Percentiles rank a stretch among this genome's conserved stretches.
These are phyloP conservation scores for Ulvella scutata DNA, from an alignment of 139 green algal species.

Conservation along the genomic window DNA sequence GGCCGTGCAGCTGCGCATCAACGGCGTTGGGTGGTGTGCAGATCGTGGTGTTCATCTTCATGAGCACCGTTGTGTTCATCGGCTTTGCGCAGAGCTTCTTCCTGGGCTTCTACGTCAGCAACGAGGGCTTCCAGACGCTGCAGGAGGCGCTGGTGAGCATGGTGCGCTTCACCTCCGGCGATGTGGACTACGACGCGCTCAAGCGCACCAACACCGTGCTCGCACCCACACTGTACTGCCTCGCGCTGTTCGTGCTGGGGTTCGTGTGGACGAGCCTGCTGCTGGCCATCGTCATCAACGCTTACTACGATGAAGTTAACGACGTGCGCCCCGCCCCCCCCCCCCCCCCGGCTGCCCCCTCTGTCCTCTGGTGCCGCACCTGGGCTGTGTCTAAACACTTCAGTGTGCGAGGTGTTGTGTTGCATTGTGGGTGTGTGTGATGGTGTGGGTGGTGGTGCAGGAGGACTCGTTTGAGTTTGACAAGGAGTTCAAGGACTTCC, in stretches of 20 bases:
- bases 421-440: neutral
- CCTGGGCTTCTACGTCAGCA: constrained; percentile 3
- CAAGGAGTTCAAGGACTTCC: neutral
- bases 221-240: neutral
- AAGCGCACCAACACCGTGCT: neutral
- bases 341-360: neutral
- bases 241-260: neutral
- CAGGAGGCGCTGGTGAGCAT: constrained; percentile 59
- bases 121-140: constrained; percentile 19
- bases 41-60: neutral
- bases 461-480: neutral
- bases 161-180: constrained; percentile 14
- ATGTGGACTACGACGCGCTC: neutral
- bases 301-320: neutral
- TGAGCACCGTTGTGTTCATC: neutral
- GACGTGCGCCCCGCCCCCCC: neutral
- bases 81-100: constrained; percentile 2
- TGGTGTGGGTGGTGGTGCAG: neutral
- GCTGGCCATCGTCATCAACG: constrained; percentile 1
- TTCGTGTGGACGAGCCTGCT: neutral
- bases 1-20: no score
- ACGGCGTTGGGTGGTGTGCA: neutral
- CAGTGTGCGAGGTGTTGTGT: neutral
- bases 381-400: neutral
- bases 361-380: neutral